Conservation (phyloP, 2,329 filamentous ascomycete genomes). For the Diplodia sapinea region DNA sequence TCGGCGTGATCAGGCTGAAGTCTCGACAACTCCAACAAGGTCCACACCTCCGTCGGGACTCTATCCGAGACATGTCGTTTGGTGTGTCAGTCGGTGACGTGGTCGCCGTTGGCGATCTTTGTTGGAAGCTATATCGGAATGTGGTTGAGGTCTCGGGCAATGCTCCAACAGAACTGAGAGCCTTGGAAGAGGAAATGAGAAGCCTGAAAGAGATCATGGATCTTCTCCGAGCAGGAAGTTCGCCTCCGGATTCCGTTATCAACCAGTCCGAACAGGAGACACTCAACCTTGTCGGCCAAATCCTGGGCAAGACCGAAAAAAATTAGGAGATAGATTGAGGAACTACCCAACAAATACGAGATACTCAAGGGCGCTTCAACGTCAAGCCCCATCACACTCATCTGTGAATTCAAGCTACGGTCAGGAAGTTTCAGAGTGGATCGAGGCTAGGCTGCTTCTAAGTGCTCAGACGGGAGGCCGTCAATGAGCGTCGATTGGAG, state of each 20-base stretch:
- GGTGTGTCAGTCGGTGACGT: not conserved
- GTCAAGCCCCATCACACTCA: no score
- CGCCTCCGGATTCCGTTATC: not conserved
- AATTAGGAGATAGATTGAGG: not conserved
- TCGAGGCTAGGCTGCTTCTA: no score
- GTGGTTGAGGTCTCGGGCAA: not conserved
- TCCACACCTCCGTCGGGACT: not conserved
- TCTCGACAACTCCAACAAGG: not conserved
- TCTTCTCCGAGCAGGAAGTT: not conserved
- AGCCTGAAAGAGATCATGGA: not conserved
- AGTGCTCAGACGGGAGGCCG: no score
- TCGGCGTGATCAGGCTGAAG: not conserved
- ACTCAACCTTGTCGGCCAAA: not conserved
- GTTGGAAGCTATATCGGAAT: not conserved
- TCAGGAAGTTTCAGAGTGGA: no score
- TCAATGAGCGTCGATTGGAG: no score
- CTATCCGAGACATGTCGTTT: not conserved
- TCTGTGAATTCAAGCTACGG: no score
- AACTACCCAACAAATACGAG: not conserved
- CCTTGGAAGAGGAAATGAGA: not conserved
- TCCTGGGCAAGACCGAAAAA: not conserved
- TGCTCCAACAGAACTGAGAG: not conserved
- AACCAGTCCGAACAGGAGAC: not conserved
- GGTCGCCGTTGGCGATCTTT: conserved; percentile 3
- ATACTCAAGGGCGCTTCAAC: not conserved